Conservation (phyloP, 129 eudicot genomes). For the Oenanthe sinensis region DNA sequence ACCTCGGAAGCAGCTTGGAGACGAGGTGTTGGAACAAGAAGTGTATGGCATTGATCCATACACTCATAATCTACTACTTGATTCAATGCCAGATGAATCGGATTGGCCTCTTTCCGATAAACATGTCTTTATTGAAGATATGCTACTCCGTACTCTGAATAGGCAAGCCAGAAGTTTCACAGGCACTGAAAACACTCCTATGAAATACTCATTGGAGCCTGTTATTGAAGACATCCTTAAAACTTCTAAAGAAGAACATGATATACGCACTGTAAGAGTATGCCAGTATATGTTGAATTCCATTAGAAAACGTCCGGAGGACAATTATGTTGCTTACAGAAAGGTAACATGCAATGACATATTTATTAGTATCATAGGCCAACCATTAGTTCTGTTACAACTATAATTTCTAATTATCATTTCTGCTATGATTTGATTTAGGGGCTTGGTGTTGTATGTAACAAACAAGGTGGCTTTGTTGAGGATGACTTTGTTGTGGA, state of each 20-base stretch:
- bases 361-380: neutral
- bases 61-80: slow-evolving; percentile 88
- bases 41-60: slow-evolving; percentile 98
- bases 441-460: slow-evolving; percentile 99
- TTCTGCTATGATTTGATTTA: slow-evolving; percentile 12
- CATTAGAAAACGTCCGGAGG: slow-evolving; percentile 76
- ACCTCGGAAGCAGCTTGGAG: slow-evolving; percentile 85
- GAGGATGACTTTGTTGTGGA: slow-evolving; percentile 95
- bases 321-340: slow-evolving; percentile 93
- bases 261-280: slow-evolving; percentile 40
- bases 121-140: slow-evolving; percentile 82
- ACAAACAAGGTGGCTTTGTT: slow-evolving; percentile 83
- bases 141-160: slow-evolving; percentile 73
- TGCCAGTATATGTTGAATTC: slow-evolving; percentile 70
- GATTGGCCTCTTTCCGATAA: slow-evolving; percentile 86
- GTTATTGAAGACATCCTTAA: slow-evolving; percentile 66
- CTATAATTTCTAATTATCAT: neutral
- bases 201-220: slow-evolving; percentile 67
- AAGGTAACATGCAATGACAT: slow-evolving; percentile 39
- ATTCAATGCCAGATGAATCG: slow-evolving; percentile 86
- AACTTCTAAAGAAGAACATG: slow-evolving; percentile 45
- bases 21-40: slow-evolving; percentile 95
- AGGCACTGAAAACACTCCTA: slow-evolving; percentile 83
- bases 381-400: neutral
- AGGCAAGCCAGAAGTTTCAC: slow-evolving; percentile 75